Evolutionary conservation across 2,329 filamentous ascomycete species (phyloP).

Genomic region (Zopfia rhizophila): DNA sequence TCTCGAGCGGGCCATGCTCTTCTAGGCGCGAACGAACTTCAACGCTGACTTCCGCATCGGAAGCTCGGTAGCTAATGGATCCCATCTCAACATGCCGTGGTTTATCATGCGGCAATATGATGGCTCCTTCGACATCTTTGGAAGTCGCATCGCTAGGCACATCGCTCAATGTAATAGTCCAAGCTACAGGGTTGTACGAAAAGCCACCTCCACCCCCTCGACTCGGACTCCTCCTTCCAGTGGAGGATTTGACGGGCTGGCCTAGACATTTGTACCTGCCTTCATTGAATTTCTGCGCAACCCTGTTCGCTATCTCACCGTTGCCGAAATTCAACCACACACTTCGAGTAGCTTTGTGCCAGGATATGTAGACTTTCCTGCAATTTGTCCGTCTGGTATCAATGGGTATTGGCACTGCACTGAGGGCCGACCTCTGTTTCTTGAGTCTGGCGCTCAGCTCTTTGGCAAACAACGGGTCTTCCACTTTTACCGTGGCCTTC

Average conservation of each 20-base stretch:
- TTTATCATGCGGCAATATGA: conserved; percentile 6
- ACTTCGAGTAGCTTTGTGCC: conserved; percentile 17
- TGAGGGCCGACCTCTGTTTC: conserved; percentile 1
- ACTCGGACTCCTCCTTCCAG: conserved; percentile 1
- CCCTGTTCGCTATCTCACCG: conserved; percentile 7
- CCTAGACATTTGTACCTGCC: conserved; percentile 10
- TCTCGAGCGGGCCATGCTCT: conserved; percentile 16
- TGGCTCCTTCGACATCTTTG: conserved; percentile 5
- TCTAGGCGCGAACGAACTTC: conserved; percentile 19
- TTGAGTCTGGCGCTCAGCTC: conserved; percentile 10
- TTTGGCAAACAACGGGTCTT: conserved; percentile 16
- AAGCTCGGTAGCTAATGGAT: conserved; percentile 12
- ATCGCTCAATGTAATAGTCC: conserved; percentile 14
- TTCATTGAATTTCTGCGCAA: conserved; percentile 6
- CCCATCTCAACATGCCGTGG: conserved; percentile 17
- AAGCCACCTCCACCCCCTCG: not conserved
- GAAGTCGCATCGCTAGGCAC: conserved; percentile 2
- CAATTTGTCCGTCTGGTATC: conserved; percentile 10
- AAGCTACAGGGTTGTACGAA: conserved; percentile 9
- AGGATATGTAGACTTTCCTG: conserved; percentile 20
- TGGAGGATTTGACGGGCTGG: conserved; percentile 5
- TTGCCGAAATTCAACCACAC: conserved; percentile 18
- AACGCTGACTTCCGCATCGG: conserved; percentile 19
- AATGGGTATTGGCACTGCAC: conserved; percentile 8
- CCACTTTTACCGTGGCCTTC: conserved; percentile 16